These are phyloP conservation scores for Picochlorum sp. DNA, from an alignment of 139 green algal species.

Conservation along the genomic window DNA sequence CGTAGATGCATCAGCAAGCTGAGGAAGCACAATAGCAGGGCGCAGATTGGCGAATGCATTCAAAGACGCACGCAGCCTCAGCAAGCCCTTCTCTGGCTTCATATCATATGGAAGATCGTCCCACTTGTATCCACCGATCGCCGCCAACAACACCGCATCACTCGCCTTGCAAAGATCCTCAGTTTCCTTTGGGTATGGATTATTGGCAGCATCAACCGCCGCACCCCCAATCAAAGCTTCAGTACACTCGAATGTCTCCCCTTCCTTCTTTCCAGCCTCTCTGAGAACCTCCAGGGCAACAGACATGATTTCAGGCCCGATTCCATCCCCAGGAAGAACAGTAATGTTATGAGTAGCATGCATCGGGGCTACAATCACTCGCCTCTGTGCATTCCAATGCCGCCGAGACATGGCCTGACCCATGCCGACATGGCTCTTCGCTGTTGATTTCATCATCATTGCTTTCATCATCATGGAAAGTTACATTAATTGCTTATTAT, in stretches of 20 bases:
- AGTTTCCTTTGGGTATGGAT: slow-evolving; percentile 79
- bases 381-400: neutral
- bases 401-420: no score
- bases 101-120: slow-evolving; percentile 73
- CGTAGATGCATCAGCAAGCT: slow-evolving; percentile 86
- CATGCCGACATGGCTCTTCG: no score
- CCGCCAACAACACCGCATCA: slow-evolving; percentile 90
- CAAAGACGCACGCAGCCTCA: slow-evolving; percentile 79
- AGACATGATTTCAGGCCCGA: slow-evolving; percentile 93
- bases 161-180: slow-evolving; percentile 69
- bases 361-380: slow-evolving; percentile 6
- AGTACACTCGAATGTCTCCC: slow-evolving; percentile 71
- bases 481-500: no score
- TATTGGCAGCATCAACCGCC: slow-evolving; percentile 85
- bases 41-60: slow-evolving; percentile 96
- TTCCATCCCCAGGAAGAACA: slow-evolving; percentile 91
- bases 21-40: slow-evolving; percentile 81
- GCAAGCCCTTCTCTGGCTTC: slow-evolving; percentile 85
- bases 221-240: slow-evolving; percentile 84
- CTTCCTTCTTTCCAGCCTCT: slow-evolving; percentile 52
- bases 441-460: no score
- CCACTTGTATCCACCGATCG: slow-evolving; percentile 98
- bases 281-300: slow-evolving; percentile 73
- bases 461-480: no score
- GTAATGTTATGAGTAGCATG: slow-evolving; percentile 60